Base-by-base conservation (phyloP, 257 asterid species). In the Oldenlandia corymbosa region DNA sequence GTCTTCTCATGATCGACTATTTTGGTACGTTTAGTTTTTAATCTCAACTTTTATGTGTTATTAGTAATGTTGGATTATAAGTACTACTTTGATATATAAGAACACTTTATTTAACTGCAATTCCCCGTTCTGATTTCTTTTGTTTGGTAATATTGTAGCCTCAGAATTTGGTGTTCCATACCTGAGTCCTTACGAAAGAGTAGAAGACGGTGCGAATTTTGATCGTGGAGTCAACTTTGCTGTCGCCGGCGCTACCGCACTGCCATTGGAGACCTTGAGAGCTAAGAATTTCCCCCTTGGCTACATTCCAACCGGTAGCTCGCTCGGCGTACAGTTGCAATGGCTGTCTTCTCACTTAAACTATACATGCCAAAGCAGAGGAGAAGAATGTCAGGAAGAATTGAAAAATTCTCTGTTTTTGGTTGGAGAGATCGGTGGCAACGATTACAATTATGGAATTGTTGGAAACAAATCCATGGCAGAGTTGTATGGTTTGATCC, bases 401-500 rank as follows among this genome's bases (percentile, higher is more conserved):
- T 73, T 75, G 10, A 69, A 65, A 21, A 54, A 26, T 16, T 53
- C 79, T 14, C 67, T 75, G 4, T 70, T 78, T 67, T 0, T 78
- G 10, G 73, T 74, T 7, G 81, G 81, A 11, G 81, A 72, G 62
- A 72, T 76, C 17, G 78, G 81, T 37, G 78, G 78, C 34, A 76
- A 76, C 51, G 81, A 76, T 20, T 76, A 68, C 50, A 72, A 72
- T 62, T 48, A 68, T 32, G 67, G 73, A 37, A 23, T 76, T 16
- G 2, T 20, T 17, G 48, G 49, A 56, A 60, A 71, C 23, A 55
- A 28, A 16, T 6, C 62, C 0, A 11, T 34, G 0, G 60, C 57
- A 1, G 60, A 64, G 49, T 2, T 71, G 7, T 8, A 7, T 0
- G 31, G 45, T 36, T 36, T 47, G 23, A 39, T 71, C 2, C 75